Percentiles rank a stretch among this genome's conserved stretches.
Evolutionary conservation across 139 green algal species (phyloP).

Genomic region (Chlamydomonas sp.): DNA sequence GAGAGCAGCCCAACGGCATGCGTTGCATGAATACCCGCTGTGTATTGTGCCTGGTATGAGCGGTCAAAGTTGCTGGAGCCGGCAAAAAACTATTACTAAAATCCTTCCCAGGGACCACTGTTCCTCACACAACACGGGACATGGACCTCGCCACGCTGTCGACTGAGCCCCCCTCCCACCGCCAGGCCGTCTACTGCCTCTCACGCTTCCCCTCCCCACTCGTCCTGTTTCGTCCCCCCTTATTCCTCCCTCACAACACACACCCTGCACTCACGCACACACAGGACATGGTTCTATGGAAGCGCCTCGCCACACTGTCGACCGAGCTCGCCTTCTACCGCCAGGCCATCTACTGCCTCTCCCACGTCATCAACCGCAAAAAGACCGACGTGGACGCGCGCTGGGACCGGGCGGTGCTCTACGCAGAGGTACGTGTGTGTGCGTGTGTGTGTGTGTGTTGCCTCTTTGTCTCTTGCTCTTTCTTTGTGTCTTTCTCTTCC

Average conservation of each 20-base stretch:
- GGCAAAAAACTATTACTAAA: too few relatives aligned
- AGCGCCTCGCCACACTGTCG: constrained; percentile 60
- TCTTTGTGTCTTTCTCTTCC: neutral
- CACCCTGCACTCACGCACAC: neutral
- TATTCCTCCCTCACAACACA: neutral
- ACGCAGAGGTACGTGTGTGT: constrained; percentile 42
- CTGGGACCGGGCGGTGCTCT: constrained; percentile 65
- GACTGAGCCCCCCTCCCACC: too few relatives aligned
- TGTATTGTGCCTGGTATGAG: too few relatives aligned
- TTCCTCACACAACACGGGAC: constrained; percentile 46
- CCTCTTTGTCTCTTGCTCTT: neutral
- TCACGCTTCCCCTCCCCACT: too few relatives aligned
- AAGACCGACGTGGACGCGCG: constrained; percentile 58
- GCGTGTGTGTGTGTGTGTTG: too few relatives aligned
- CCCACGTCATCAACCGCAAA: constrained; percentile 51
- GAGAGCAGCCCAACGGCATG: too few relatives aligned
- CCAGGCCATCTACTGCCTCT: constrained; percentile 83
- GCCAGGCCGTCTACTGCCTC: too few relatives aligned
- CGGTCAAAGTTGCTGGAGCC: too few relatives aligned
- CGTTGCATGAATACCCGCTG: too few relatives aligned
- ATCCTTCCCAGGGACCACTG: too few relatives aligned
- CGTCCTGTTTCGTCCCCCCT: too few relatives aligned
- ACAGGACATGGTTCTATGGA: constrained; percentile 67
- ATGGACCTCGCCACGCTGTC: constrained; percentile 58
- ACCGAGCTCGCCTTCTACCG: constrained; percentile 57